A percentile compares a stretch with the other conserved stretches of the same genome.
Evolutionary conservation across 306 rosid genomes (phyloP).

Genomic region (Leucaena leucocephala): DNA sequence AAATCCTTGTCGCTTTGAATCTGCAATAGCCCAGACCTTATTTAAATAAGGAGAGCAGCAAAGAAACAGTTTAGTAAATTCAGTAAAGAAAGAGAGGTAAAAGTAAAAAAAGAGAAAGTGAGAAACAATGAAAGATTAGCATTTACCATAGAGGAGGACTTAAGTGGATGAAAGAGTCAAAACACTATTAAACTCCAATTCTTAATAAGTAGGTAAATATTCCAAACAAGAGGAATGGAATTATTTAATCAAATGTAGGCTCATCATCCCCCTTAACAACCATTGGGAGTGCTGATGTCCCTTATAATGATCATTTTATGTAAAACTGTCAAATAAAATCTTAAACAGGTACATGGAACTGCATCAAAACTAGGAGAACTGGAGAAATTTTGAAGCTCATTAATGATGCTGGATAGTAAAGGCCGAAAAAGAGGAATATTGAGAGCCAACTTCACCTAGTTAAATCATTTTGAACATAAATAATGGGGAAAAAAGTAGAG

Average conservation of each 20-base stretch:
- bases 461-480: neutral
- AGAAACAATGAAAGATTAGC: slow-evolving; percentile 2
- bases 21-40: slow-evolving; percentile 96
- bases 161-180: slow-evolving; percentile 8
- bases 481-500: neutral
- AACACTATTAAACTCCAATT: slow-evolving; percentile 8
- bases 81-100: neutral
- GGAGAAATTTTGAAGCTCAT: slow-evolving; percentile 11
- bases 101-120: neutral
- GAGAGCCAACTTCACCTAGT: slow-evolving; percentile 10
- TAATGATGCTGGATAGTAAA: slow-evolving; percentile 3
- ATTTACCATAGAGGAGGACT: slow-evolving; percentile 12
- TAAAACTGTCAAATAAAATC: neutral
- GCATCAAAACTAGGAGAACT: neutral
- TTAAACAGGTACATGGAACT: neutral
- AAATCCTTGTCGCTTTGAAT: slow-evolving; percentile 87
- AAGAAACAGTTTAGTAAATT: slow-evolving; percentile 24
- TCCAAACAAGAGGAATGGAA: neutral
- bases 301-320: neutral
- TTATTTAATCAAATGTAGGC: neutral
- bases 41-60: slow-evolving; percentile 26
- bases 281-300: neutral
- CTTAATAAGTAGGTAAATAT: neutral
- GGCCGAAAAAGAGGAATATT: neutral
- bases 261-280: neutral